Evolutionary conservation across 192 early-diverging fungal genomes (phyloP).

Genomic region (Coemansia nantahalensis): DNA sequence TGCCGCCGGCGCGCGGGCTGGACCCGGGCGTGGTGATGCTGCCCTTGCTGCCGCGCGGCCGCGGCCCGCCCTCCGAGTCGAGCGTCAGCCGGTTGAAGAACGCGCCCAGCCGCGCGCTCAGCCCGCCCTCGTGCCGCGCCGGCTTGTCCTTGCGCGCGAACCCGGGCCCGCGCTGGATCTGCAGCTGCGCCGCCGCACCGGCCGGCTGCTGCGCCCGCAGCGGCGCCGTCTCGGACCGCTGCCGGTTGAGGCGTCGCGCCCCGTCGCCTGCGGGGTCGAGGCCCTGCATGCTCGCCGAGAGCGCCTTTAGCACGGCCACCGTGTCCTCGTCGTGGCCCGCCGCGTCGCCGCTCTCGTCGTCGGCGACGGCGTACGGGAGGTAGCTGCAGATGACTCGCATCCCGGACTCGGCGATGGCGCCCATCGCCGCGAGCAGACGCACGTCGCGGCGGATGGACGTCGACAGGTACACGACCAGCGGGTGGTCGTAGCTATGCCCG

Average conservation of each 20-base stretch:
- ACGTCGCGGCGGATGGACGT: slow-evolving; percentile 52
- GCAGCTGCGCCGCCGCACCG: slow-evolving; percentile 1
- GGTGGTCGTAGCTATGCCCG: slow-evolving; percentile 7
- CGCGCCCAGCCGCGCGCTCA: slow-evolving; percentile 46
- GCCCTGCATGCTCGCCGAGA: not conserved
- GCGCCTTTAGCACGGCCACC: slow-evolving; percentile 11
- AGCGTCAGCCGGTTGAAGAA: slow-evolving; percentile 51
- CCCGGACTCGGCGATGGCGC: slow-evolving; percentile 35
- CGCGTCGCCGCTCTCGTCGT: slow-evolving; percentile 7
- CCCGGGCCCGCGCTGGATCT: slow-evolving; percentile 20
- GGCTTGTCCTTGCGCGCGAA: slow-evolving; percentile 37
- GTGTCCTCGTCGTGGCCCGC: slow-evolving; percentile 15
- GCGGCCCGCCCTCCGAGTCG: slow-evolving; percentile 43
- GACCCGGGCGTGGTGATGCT: slow-evolving; percentile 8
- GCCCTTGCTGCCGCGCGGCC: slow-evolving; percentile 7
- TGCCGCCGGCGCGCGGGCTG: slow-evolving; percentile 13
- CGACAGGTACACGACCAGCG: slow-evolving; percentile 41
- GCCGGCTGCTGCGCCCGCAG: slow-evolving; percentile 12
- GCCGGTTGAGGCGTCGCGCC: slow-evolving; percentile 29
- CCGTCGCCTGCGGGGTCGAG: slow-evolving; percentile 10
- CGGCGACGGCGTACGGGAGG: slow-evolving; percentile 26
- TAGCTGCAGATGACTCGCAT: slow-evolving; percentile 42
- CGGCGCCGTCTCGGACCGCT: slow-evolving; percentile 51
- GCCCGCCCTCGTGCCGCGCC: slow-evolving; percentile 35
- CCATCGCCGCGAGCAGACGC: slow-evolving; percentile 47